Evolutionary conservation across 306 rosid genomes (phyloP).

Genomic region (Vigna angularis): DNA sequence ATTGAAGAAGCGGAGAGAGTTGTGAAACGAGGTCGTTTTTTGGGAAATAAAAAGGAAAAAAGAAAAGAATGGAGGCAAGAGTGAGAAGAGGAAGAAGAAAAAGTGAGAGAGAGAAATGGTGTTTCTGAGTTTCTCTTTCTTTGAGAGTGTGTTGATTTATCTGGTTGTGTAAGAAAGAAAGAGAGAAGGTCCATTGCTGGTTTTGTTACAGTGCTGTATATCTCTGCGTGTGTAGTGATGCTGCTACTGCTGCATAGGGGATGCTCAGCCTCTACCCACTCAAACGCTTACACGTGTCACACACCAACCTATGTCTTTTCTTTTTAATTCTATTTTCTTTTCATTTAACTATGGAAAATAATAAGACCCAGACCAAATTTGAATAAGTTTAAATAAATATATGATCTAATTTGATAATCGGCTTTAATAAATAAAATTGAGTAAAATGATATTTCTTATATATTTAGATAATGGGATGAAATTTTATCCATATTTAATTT

Average conservation of each 20-base stretch:
- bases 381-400: too few species aligned
- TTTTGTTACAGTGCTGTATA: slow-evolving; percentile 15
- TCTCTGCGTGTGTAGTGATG: not conserved
- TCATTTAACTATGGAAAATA: too few species aligned
- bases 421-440: too few species aligned
- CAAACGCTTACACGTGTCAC: slow-evolving; percentile 29
- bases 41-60: too few species aligned
- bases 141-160: slow-evolving; percentile 11
- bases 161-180: slow-evolving; percentile 52
- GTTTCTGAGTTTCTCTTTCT: not conserved
- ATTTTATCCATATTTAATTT: too few species aligned
- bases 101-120: not conserved
- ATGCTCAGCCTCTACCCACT: not conserved
- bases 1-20: not conserved
- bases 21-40: not conserved
- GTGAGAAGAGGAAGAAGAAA: not conserved
- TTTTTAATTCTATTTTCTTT: too few species aligned
- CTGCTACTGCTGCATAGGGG: slow-evolving; percentile 6
- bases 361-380: too few species aligned
- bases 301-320: not conserved
- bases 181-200: slow-evolving; percentile 32
- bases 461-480: too few species aligned
- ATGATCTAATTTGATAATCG: too few species aligned
- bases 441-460: too few species aligned
- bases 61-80: not conserved